Evolutionary conservation across 2,329 filamentous ascomycete genomes (phyloP), one percentile per base, ranked within the genome.

Genomic region (Sodiomyces alkalinus): DNA sequence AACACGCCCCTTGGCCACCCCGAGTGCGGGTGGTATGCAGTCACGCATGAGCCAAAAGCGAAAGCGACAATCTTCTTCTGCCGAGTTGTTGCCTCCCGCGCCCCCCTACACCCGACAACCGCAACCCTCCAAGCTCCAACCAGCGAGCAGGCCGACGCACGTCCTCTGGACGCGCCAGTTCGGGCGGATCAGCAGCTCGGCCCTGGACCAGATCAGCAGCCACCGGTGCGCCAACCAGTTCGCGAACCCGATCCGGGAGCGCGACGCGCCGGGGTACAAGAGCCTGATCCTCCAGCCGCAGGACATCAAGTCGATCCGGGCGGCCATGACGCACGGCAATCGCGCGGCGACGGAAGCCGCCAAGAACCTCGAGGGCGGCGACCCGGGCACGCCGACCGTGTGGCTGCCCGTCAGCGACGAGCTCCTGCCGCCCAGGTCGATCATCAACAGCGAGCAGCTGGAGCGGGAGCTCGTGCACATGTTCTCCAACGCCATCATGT

Each of bases 401-500:
- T 70, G 67, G 61, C 55, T 87, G 6, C 73, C 80, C 7, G 67
- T 80, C 32, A 78, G 70, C 2, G 68, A 76, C 27, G 82, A 94
- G 32, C 61, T 93, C 16, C 64, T 87, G 3, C 82, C 87, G 3
- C 87, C 90, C 0, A 81, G 75, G 41, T 82, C 76, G 13, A 93
- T 96, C 42, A 81, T 96, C 51, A 96, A 96, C 51, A 86, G 80
- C 28, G 74, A 79, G 2, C 90, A 96, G 49, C 64, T 96, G 11
- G 87, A 96, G 52, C 82, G 85, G 39, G 87, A 96, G 49, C 60
- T 96, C 8, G 82, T 92, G 42, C 80, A 92, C 42, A 94, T 96
- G 81, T 93, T 96, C 50, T 83, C 85, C 40, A 96, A 96, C 45
- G 87, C 90, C 12, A 80, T 94, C 52, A 96, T 98, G 90, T 98